Percentiles rank a stretch among this genome's conserved stretches.
Conservation (phyloP, 2,329 filamentous ascomycete species). For the Fusarium sacchari region DNA sequence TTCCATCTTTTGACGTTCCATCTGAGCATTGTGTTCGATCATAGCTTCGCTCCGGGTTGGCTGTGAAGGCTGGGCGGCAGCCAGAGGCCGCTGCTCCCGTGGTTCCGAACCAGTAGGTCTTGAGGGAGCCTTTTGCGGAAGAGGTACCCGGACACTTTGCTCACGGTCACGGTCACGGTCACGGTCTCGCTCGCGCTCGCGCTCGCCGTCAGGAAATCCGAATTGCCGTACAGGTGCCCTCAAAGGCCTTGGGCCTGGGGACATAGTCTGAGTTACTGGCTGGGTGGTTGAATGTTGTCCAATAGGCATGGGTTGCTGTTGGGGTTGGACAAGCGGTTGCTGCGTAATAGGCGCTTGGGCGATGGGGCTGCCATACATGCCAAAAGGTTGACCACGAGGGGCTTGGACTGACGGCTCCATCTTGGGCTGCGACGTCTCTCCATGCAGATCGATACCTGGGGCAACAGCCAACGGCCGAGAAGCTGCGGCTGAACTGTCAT, state of each 20-base stretch:
- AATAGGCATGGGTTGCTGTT: constrained; percentile 45
- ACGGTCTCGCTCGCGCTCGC: constrained; percentile 51
- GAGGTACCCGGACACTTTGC: constrained; percentile 51
- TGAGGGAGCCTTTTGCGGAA: constrained; percentile 53
- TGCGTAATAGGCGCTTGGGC: constrained; percentile 55
- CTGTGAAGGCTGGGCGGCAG: constrained; percentile 50
- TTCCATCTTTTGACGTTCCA: constrained; percentile 49
- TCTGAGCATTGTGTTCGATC: constrained; percentile 41
- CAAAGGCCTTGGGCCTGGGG: constrained; percentile 55
- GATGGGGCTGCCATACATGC: constrained; percentile 59
- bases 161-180: constrained; percentile 48
- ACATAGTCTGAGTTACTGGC: constrained; percentile 57
- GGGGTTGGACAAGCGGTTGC: constrained; percentile 42
- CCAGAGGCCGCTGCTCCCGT: constrained; percentile 48
- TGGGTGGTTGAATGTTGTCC: constrained; percentile 52
- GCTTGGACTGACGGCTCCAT: constrained; percentile 52
- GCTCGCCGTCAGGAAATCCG: constrained; percentile 55
- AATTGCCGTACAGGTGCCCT: constrained; percentile 57
- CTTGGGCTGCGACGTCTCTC: constrained; percentile 59
- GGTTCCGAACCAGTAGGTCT: constrained; percentile 47
- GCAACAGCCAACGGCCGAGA: constrained; percentile 60
- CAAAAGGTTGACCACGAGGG: constrained; percentile 52
- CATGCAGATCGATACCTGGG: constrained; percentile 54
- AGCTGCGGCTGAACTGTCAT: constrained; percentile 51
- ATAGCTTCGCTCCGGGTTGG: constrained; percentile 49